Conservation (phyloP, 208 protist species). For the Trypanosoma brucei region DNA sequence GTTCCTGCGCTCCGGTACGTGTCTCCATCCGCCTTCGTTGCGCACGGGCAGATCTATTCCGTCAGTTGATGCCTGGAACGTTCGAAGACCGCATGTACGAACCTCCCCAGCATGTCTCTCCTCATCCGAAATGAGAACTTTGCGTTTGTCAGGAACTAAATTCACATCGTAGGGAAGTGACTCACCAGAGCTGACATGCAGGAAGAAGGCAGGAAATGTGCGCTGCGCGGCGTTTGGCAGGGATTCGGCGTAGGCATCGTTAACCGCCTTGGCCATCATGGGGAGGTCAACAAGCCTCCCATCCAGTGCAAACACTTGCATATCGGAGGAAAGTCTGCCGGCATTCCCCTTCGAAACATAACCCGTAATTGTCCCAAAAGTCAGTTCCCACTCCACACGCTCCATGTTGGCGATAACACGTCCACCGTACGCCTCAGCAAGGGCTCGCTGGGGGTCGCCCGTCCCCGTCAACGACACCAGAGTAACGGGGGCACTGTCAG, state of each 20-base stretch:
- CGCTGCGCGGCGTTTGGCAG: conserved; percentile 69
- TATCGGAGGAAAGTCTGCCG: conserved; percentile 53
- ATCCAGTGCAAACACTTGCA: conserved; percentile 76
- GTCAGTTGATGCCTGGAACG: conserved; percentile 41
- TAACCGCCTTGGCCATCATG: conserved; percentile 52
- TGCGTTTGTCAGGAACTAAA: conserved; percentile 58
- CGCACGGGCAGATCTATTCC: conserved; percentile 37
- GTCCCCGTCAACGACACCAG: conserved; percentile 74
- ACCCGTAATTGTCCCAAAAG: conserved; percentile 53
- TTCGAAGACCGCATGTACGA: conserved; percentile 14
- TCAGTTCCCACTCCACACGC: conserved; percentile 49
- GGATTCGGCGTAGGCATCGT: conserved; percentile 68
- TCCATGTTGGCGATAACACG: conserved; percentile 48
- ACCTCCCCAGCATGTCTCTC: conserved; percentile 24
- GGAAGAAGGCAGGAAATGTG: conserved; percentile 66
- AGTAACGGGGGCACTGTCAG: conserved; percentile 36
- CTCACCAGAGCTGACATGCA: conserved; percentile 30
- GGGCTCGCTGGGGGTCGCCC: conserved; percentile 44
- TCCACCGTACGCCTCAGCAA: conserved; percentile 81
- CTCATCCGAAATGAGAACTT: conserved; percentile 27
- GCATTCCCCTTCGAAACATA: conserved; percentile 57
- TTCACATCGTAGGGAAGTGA: conserved; percentile 76
- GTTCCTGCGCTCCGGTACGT: conserved; percentile 26
- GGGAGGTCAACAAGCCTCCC: conserved; percentile 81
- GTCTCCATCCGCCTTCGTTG: conserved; percentile 33